Conservation (phyloP, 371 early-diverging fungal genomes). For the Syncephalis plumigaleata region DNA sequence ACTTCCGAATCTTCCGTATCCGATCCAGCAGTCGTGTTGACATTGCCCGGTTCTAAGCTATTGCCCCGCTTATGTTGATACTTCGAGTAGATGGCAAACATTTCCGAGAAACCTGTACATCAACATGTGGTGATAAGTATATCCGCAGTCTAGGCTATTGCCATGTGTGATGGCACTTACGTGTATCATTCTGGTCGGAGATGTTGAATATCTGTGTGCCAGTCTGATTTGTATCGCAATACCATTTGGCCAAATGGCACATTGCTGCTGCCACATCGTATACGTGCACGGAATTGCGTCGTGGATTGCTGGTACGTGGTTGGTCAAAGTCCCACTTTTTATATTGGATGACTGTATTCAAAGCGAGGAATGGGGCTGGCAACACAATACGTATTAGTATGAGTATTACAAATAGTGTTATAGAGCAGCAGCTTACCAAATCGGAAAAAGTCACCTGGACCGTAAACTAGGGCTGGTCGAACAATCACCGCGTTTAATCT, state of each 20-base stretch:
- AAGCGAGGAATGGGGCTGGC: constrained; percentile 74
- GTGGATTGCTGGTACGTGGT: constrained; percentile 77
- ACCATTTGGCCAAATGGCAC: constrained; percentile 48
- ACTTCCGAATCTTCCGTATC: too few species aligned
- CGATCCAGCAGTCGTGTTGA: too few species aligned
- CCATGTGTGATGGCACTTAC: too few species aligned
- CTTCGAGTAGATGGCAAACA: too few species aligned
- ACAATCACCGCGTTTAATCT: not conserved
- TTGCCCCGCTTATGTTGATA: too few species aligned
- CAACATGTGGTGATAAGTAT: too few species aligned
- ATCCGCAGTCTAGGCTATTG: too few species aligned
- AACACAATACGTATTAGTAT: not conserved
- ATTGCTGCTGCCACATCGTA: constrained; percentile 63
- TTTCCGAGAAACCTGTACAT: too few species aligned
- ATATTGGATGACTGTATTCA: constrained; percentile 75
- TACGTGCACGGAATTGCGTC: constrained; percentile 87
- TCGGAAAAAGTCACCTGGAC: not conserved
- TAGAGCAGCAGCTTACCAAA: not conserved
- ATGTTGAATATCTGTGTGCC: constrained; percentile 44
- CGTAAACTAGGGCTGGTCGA: not conserved
- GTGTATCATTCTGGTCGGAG: constrained; percentile 59
- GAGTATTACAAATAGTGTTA: not conserved
- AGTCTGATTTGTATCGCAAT: constrained; percentile 18
- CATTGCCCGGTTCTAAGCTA: too few species aligned
- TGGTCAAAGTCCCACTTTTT: constrained; percentile 73